Percentiles rank a stretch among this genome's conserved stretches.
These are phyloP conservation scores for Rachicladosporium sp. DNA, from an alignment of 2,329 filamentous ascomycete genomes.

Conservation along the genomic window DNA sequence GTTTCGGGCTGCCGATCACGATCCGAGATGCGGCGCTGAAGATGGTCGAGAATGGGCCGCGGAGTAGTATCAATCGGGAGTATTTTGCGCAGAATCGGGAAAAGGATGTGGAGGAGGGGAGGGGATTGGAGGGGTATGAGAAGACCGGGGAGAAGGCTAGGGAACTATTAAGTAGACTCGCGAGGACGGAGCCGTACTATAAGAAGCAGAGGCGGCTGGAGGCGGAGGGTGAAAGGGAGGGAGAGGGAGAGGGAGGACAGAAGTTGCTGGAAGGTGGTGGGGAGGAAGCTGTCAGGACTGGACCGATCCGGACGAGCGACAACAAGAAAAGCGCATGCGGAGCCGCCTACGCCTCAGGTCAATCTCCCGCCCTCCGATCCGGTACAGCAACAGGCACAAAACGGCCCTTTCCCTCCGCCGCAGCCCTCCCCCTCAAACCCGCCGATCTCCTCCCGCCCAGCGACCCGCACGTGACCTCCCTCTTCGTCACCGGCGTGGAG, in stretches of 20 bases:
- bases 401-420: slow-evolving; percentile 54
- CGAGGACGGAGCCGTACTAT: slow-evolving; percentile 90
- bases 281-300: slow-evolving; percentile 34
- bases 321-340: slow-evolving; percentile 24
- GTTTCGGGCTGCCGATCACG: slow-evolving; percentile 87
- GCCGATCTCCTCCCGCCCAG: slow-evolving; percentile 76
- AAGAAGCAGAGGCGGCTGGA: slow-evolving; percentile 72
- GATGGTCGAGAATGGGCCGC: slow-evolving; percentile 89
- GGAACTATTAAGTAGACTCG: slow-evolving; percentile 71
- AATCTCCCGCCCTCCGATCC: slow-evolving; percentile 5
- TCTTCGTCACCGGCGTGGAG: slow-evolving; percentile 91
- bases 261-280: slow-evolving; percentile 31
- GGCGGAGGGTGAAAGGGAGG: slow-evolving; percentile 36
- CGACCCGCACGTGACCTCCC: slow-evolving; percentile 76
- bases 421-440: slow-evolving; percentile 65
- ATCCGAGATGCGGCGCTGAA: slow-evolving; percentile 93
- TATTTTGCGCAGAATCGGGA: slow-evolving; percentile 98
- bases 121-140: slow-evolving; percentile 79
- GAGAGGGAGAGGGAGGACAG: slow-evolving; percentile 25
- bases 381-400: slow-evolving; percentile 27
- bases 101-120: slow-evolving; percentile 83
- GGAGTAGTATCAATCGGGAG: slow-evolving; percentile 87
- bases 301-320: slow-evolving; percentile 67
- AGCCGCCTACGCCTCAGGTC: slow-evolving; percentile 15
- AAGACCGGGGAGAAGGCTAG: slow-evolving; percentile 95